These are phyloP conservation scores for Hyaloscypha finlandica DNA, from an alignment of 495 filamentous ascomycete species.

Conservation along the genomic window DNA sequence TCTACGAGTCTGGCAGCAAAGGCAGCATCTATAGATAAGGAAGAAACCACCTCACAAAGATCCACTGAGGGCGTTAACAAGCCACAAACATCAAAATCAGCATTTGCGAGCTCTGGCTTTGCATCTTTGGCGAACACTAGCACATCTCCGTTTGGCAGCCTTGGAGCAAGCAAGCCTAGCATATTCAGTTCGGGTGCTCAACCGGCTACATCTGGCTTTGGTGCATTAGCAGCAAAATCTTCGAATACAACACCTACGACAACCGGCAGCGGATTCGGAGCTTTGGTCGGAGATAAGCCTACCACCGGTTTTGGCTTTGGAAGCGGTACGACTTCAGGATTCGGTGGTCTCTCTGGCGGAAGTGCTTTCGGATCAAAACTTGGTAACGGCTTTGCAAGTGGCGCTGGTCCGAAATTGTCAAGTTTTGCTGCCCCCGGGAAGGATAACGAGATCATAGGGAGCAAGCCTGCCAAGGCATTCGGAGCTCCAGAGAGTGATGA, in stretches of 20 bases:
- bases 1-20: neutral
- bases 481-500: constrained; percentile 69
- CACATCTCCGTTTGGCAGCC: constrained; percentile 50
- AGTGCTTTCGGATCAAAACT: constrained; percentile 32
- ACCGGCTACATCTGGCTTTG: constrained; percentile 28
- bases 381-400: constrained; percentile 51
- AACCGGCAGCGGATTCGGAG: constrained; percentile 23
- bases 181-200: constrained; percentile 34
- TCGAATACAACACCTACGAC: constrained; percentile 15
- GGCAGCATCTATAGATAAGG: neutral
- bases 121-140: constrained; percentile 49
- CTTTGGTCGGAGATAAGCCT: constrained; percentile 22
- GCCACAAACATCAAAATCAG: constrained; percentile 43
- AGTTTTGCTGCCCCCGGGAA: constrained; percentile 70
- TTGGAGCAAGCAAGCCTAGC: constrained; percentile 42
- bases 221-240: constrained; percentile 23
- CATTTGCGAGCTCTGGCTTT: constrained; percentile 54
- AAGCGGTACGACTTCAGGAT: constrained; percentile 31
- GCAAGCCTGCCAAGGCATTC: constrained; percentile 66
- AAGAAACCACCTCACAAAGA: constrained; percentile 26
- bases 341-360: constrained; percentile 38
- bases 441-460: constrained; percentile 49
- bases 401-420: constrained; percentile 54
- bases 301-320: constrained; percentile 38
- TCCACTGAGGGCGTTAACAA: constrained; percentile 14